Evolutionary conservation across 805 yeast species (phyloP).

Genomic region (Sugiyamaella americana): DNA sequence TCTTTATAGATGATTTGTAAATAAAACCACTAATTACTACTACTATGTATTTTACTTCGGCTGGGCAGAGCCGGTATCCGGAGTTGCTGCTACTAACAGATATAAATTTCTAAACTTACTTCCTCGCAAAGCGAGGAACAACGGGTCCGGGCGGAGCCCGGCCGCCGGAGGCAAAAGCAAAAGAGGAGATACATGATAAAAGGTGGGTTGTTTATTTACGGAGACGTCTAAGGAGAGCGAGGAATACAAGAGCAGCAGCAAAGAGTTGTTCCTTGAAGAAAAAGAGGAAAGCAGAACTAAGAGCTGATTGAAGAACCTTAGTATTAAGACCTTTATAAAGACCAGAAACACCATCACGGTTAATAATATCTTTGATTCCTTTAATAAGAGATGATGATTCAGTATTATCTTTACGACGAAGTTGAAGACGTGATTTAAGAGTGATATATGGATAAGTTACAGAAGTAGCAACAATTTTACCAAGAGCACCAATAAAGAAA

Average conservation of each 20-base stretch:
- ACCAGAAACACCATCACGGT: constrained; percentile 66
- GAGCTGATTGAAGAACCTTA: constrained; percentile 74
- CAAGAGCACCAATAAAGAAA: constrained; percentile 80
- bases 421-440: constrained; percentile 80
- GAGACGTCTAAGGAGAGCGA: constrained; percentile 37
- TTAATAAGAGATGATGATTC: constrained; percentile 24
- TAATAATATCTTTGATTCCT: constrained; percentile 49
- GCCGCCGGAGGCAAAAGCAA: neutral
- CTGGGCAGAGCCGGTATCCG: neutral
- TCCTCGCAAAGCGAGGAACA: neutral
- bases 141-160: neutral
- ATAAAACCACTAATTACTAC: neutral
- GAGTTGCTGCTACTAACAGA: neutral
- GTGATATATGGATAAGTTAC: constrained; percentile 89
- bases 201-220: constrained; percentile 7
- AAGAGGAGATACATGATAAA: neutral
- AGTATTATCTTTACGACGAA: constrained; percentile 39
- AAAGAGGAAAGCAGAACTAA: constrained; percentile 85
- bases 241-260: constrained; percentile 47
- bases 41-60: neutral
- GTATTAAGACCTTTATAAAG: constrained; percentile 77
- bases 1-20: constrained; percentile 43
- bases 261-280: constrained; percentile 85
- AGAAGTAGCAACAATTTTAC: constrained; percentile 83
- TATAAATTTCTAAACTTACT: neutral